phyloP scores from a whole-genome alignment of 2,329 filamentous ascomycete species.

The Cladosporium velox region DNA sequence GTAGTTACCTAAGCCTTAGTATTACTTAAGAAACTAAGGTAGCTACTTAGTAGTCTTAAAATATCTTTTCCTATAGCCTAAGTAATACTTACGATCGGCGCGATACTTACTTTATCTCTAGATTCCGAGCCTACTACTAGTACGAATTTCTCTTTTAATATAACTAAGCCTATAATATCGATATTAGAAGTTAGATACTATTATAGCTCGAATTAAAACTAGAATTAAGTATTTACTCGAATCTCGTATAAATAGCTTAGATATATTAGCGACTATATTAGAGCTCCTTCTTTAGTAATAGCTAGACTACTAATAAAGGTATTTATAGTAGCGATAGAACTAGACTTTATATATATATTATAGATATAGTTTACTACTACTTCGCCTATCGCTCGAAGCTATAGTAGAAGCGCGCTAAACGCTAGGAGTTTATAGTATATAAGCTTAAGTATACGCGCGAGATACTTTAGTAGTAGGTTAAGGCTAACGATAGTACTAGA shows the following conservation, averaged over 20 bases:
- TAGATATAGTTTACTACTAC: neutral
- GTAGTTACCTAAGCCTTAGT: no score
- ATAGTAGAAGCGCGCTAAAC: neutral
- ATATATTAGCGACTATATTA: neutral
- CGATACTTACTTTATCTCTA: neutral
- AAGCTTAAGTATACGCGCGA: neutral
- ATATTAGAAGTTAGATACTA: neutral
- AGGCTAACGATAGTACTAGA: slow-evolving; percentile 20
- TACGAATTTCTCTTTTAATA: neutral
- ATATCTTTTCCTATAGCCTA: neutral
- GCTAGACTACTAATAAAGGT: neutral
- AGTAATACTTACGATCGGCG: neutral
- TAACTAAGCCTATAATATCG: neutral
- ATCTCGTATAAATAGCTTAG: neutral
- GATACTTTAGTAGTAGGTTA: slow-evolving; percentile 18
- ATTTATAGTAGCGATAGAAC: neutral
- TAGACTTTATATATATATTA: neutral
- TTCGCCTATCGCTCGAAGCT: neutral
- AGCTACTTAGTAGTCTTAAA: neutral
- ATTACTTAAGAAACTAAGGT: neutral
- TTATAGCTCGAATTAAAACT: neutral
- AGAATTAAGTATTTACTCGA: neutral
- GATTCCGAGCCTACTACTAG: neutral
- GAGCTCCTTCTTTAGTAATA: neutral
- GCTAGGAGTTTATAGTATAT: neutral